Conservation (phyloP, 2,329 filamentous ascomycete species). For the Capronia coronata region DNA sequence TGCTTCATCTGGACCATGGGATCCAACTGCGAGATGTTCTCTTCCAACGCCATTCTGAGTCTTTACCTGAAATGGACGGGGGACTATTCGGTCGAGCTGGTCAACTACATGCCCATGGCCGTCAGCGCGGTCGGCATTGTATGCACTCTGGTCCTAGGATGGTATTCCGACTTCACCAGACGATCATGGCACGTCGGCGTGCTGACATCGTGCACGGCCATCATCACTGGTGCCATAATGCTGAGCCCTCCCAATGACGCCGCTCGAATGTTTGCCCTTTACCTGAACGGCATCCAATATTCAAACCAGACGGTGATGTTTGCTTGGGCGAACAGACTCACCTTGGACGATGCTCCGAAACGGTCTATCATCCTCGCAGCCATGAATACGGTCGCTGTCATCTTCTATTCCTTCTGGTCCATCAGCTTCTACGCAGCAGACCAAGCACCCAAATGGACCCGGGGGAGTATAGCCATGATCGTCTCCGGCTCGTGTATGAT, state of each 20-base stretch:
- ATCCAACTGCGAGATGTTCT: conserved; percentile 41
- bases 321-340: conserved; percentile 15
- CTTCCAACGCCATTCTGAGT: conserved; percentile 12
- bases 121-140: conserved; percentile 12
- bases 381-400: conserved; percentile 17
- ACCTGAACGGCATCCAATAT: conserved; percentile 15
- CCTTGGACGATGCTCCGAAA: conserved; percentile 10
- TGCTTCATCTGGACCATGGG: conserved; percentile 1
- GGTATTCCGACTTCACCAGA: conserved; percentile 15
- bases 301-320: conserved; percentile 16
- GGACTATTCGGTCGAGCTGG: conserved; percentile 7
- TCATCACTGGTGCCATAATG: conserved; percentile 16
- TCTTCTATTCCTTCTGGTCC: conserved; percentile 14
- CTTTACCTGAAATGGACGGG: conserved; percentile 8
- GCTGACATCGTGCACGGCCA: conserved; percentile 12
- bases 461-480: conserved; percentile 18
- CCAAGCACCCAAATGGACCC: conserved; percentile 12
- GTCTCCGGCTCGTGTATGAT: conserved; percentile 9
- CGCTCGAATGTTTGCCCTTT: conserved; percentile 10
- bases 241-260: conserved; percentile 7
- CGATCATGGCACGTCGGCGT: conserved; percentile 13
- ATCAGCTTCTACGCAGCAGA: conserved; percentile 14
- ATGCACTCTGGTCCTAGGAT: conserved; percentile 11
- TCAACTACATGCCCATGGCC: conserved; percentile 16
- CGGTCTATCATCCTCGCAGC: conserved; percentile 8